Base-by-base conservation (phyloP, 1,284 basidiomycete genomes). In the Ustilago tritici region DNA sequence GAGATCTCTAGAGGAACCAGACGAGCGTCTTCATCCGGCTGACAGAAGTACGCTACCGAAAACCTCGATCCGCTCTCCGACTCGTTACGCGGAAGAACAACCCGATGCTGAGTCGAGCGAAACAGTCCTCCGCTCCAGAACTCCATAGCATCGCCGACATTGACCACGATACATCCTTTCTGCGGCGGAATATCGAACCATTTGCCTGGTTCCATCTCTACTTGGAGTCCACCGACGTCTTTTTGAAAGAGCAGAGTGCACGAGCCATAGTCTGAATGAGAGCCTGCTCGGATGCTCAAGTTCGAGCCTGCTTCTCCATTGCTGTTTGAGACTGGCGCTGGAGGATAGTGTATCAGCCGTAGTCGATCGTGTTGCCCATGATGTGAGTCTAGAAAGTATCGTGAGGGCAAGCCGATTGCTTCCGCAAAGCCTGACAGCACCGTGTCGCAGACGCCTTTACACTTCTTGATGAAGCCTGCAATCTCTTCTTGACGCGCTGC, bases 231-330 rank as follows among this genome's bases (percentile, higher is more conserved):
- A 17, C 93, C 93, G 57, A 95, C 91, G 89, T 91, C 75, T 83
- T 94, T 93, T 86, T 95, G 93, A 88, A 94, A 95, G 9, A 95
- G 88, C 19, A 95, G 87, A 0, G 94, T 94, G 79, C 94, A 86
- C 17, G 92, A 92, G 5, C 94, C 93, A 79, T 94, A 95, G 86
- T 93, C 93, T 90, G 80, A 56, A 59, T 77, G 73, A 7, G 79
- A 65, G n/a, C 81, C 81, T 0, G 82, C 82, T 34, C 82, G 71
- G 53, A 83, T 83, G 52, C 70, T 59, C 17, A 46, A 12, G 32
- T 34, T 32, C 17, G 56, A 57, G 36, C n/a, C 19, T 17, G 5
- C 38, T 7, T n/a, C 65, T 9, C 41, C 54, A 10, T 56, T 34
- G 11, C 41, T 43, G n/a, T 14, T 2, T 15, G 49, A 46, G 1